A percentile compares a stretch with the other conserved stretches of the same genome.
Evolutionary conservation across 176 grass and related monocot genomes (phyloP).

Genomic region (Hordeum marinum): DNA sequence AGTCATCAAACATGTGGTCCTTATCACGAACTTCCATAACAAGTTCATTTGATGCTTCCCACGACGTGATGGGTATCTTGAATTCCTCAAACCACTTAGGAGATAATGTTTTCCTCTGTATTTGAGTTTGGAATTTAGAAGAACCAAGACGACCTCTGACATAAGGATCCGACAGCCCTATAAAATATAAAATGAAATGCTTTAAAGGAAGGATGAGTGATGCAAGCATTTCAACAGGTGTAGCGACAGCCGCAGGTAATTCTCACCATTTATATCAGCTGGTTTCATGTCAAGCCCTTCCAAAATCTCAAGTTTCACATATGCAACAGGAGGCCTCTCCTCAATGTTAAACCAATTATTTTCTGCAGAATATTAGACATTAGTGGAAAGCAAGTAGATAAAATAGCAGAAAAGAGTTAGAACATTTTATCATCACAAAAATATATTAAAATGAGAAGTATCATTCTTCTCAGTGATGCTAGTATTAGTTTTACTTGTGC

Average conservation of each 20-base stretch:
- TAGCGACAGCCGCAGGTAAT: background rate
- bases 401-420: background rate
- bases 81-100: constrained; percentile 97
- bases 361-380: constrained; percentile 33
- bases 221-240: background rate
- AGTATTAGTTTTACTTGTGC: background rate
- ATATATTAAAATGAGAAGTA: background rate
- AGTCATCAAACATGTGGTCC: constrained; percentile 90
- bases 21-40: constrained; percentile 77
- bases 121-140: constrained; percentile 81
- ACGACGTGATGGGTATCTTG: constrained; percentile 83
- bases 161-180: constrained; percentile 91
- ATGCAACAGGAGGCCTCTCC: constrained; percentile 78
- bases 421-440: constrained; percentile 11
- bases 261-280: constrained; percentile 86
- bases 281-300: constrained; percentile 96
- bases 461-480: background rate
- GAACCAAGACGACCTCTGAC: constrained; percentile 71
- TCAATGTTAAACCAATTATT: constrained; percentile 83
- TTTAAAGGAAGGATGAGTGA: constrained; percentile 23
- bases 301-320: constrained; percentile 77
- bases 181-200: constrained; percentile 1
- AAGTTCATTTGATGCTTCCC: constrained; percentile 79
- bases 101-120: constrained; percentile 73
- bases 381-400: background rate